Evolutionary conservation across 441 rosid species (phyloP).

Genomic region (Erodium texanum): DNA sequence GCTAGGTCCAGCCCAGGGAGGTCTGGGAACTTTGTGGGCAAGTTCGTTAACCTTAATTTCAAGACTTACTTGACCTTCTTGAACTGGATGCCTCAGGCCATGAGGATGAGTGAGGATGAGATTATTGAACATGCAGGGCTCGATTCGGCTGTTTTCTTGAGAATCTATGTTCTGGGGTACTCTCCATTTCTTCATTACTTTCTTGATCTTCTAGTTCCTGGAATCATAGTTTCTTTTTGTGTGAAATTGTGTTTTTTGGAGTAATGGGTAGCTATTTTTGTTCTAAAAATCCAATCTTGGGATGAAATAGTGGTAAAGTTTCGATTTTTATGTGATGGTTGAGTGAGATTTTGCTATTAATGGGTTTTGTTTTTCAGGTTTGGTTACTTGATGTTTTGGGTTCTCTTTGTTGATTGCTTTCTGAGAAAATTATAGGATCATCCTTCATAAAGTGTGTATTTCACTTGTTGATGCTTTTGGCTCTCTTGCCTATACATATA

Average conservation of each 20-base stretch:
- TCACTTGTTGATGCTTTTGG: no score
- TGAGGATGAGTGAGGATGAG: slow-evolving; percentile 71
- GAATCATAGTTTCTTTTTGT: no score
- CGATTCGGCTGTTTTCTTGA: slow-evolving; percentile 85
- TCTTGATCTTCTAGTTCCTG: background rate
- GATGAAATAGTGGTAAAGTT: background rate
- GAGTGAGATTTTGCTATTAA: background rate
- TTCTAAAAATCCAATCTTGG: background rate
- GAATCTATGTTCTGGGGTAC: slow-evolving; percentile 90
- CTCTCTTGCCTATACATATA: no score
- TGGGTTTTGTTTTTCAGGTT: background rate
- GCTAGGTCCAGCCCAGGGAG: slow-evolving; percentile 61
- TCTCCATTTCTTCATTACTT: background rate
- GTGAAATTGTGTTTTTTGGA: no score
- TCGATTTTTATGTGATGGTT: background rate
- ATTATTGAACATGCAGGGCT: slow-evolving; percentile 86
- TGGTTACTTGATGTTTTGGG: background rate
- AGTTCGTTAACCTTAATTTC: slow-evolving; percentile 71
- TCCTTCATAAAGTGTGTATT: background rate
- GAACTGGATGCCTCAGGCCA: slow-evolving; percentile 98
- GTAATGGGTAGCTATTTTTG: background rate
- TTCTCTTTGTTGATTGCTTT: background rate
- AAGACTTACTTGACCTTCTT: slow-evolving; percentile 72
- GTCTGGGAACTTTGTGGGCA: slow-evolving; percentile 47
- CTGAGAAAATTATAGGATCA: background rate